phyloP scores from a whole-genome alignment of 148 eudicot species.

The Rhododendron griersonianum region DNA sequence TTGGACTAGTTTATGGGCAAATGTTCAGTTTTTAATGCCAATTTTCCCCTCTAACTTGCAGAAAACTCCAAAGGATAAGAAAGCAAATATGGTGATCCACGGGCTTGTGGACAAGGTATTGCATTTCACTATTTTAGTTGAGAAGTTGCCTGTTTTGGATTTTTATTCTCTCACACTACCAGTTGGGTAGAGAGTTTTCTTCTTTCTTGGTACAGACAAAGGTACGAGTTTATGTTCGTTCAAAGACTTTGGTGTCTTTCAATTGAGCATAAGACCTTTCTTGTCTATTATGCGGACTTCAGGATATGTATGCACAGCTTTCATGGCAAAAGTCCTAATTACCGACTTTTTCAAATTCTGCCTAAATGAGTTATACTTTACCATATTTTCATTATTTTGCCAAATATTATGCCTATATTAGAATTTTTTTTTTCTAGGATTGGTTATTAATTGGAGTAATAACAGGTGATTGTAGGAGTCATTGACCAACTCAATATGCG shows the following conservation, averaged over 20 bases:
- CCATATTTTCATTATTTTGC: neutral
- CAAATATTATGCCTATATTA: neutral
- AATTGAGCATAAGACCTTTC: neutral
- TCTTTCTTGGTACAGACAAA: neutral
- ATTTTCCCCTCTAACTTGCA: slow-evolving; percentile 24
- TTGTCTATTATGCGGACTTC: neutral
- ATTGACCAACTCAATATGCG: slow-evolving; percentile 57
- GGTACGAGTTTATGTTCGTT: neutral
- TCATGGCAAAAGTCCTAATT: neutral
- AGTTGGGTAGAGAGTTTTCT: neutral
- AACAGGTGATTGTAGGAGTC: slow-evolving; percentile 81
- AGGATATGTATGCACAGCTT: neutral
- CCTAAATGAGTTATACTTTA: neutral
- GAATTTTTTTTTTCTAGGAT: neutral
- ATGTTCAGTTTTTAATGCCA: neutral
- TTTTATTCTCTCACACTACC: neutral
- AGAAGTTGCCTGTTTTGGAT: neutral
- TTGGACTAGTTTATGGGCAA: neutral
- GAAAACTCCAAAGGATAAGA: slow-evolving; percentile 95
- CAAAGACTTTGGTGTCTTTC: neutral
- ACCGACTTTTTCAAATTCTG: neutral
- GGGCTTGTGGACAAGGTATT: slow-evolving; percentile 88
- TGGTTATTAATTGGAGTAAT: slow-evolving; percentile 13
- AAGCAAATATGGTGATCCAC: slow-evolving; percentile 82
- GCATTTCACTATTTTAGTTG: neutral